phyloP scores from a whole-genome alignment of 306 rosid genomes.

The Hylodesmum podocarpum region DNA sequence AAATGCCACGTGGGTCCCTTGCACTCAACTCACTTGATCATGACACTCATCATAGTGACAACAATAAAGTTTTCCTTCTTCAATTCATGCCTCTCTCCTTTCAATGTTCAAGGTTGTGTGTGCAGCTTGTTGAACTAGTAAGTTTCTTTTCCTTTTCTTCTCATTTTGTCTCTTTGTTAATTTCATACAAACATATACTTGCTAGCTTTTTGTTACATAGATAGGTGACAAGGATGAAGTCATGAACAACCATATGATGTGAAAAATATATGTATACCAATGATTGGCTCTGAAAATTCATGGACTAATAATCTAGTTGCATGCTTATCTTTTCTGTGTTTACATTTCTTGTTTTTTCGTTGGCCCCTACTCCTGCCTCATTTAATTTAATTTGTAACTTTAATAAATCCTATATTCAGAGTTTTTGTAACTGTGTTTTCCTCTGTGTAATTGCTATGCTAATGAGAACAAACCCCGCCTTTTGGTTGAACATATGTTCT shows the following conservation, averaged over 20 bases:
- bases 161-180: neutral
- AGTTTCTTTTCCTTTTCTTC: neutral
- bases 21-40: conserved; percentile 43
- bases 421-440: neutral
- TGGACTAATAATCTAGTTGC: neutral
- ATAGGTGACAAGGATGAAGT: neutral
- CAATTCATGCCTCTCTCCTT: conserved; percentile 23
- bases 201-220: conserved; percentile 5
- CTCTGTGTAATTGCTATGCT: neutral
- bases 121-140: conserved; percentile 34
- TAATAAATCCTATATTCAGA: neutral
- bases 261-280: neutral
- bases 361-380: neutral
- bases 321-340: neutral
- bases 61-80: conserved; percentile 24
- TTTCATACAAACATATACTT: neutral
- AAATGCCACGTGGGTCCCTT: conserved; percentile 61
- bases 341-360: neutral
- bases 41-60: conserved; percentile 27
- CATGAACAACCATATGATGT: neutral
- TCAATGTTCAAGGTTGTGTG: conserved; percentile 27
- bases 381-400: neutral
- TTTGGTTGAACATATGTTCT: neutral
- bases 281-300: neutral
- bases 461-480: neutral